Percentiles rank a stretch among this genome's conserved stretches.
Conservation (phyloP, 192 early-diverging fungal genomes). For the Entrophospora sp. region DNA sequence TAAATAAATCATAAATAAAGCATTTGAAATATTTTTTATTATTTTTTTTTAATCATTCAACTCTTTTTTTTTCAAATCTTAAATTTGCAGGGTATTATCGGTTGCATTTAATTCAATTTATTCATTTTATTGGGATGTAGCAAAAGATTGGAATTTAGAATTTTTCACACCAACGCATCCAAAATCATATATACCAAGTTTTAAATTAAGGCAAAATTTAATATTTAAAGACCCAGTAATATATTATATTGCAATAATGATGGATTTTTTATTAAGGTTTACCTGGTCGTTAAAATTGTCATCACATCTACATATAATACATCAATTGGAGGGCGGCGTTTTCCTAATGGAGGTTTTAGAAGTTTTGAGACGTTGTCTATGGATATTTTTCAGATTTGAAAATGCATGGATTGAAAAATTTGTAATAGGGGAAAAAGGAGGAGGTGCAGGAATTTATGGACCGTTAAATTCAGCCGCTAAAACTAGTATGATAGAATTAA, state of each 20-base stretch:
- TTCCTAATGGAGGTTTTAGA: slow-evolving; percentile 75
- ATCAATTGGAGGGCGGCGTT: slow-evolving; percentile 58
- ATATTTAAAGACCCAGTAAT: slow-evolving; percentile 52
- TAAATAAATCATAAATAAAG: slow-evolving; percentile 22
- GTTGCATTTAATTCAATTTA: slow-evolving; percentile 84
- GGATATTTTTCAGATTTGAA: slow-evolving; percentile 91
- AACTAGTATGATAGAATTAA: too few species aligned
- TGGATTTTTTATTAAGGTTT: slow-evolving; percentile 76
- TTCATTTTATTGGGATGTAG: slow-evolving; percentile 94
- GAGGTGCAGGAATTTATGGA: too few species aligned
- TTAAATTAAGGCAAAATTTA: slow-evolving; percentile 52
- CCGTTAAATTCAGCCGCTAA: too few species aligned
- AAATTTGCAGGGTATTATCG: slow-evolving; percentile 38
- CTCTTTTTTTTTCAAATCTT: neutral
- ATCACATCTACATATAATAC: slow-evolving; percentile 46
- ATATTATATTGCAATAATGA: slow-evolving; percentile 73
- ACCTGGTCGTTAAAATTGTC: slow-evolving; percentile 77
- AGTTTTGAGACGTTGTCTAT: slow-evolving; percentile 82
- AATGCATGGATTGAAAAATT: slow-evolving; percentile 59
- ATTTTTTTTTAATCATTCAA: neutral
- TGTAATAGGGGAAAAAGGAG: too few species aligned
- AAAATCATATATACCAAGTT: slow-evolving; percentile 20
- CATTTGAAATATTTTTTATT: slow-evolving; percentile 9
- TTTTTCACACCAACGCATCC: slow-evolving; percentile 21
- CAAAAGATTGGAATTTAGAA: slow-evolving; percentile 79